phyloP scores from a whole-genome alignment of 164 flowering plant species.

The Stephania cephalantha region DNA sequence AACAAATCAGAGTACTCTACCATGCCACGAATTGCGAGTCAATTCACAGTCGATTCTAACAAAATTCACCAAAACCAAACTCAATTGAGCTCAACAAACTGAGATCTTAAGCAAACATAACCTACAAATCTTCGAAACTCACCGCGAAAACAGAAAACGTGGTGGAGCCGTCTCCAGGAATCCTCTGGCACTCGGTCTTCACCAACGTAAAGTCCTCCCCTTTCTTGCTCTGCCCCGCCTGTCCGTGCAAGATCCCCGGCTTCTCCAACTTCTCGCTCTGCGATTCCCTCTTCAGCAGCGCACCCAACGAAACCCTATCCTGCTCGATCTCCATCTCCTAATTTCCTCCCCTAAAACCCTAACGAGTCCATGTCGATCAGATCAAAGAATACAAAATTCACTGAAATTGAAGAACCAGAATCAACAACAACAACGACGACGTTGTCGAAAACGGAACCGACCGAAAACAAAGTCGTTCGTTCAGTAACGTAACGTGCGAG shows the following conservation, averaged over 20 bases:
- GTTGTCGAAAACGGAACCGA: no score
- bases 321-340: conserved; percentile 57
- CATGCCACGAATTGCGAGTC: no score
- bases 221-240: conserved; percentile 88
- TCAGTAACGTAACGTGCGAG: no score
- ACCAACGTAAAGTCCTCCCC: conserved; percentile 87
- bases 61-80: background rate
- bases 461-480: no score
- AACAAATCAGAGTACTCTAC: no score
- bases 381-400: no score
- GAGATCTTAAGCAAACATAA: background rate
- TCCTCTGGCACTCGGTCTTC: conserved; percentile 76
- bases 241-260: conserved; percentile 72
- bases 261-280: conserved; percentile 75
- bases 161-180: conserved; percentile 69
- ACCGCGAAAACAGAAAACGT: conserved; percentile 90
- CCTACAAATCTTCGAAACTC: conserved; percentile 14
- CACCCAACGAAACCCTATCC: conserved; percentile 75
- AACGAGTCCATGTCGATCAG: background rate
- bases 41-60: background rate
- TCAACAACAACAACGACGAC: no score
- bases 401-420: no score
- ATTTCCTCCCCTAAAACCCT: conserved; percentile 11
- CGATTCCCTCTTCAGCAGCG: conserved; percentile 74
- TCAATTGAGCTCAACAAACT: background rate